Evolutionary conservation across 2,329 filamentous ascomycete genomes (phyloP).

Genomic region (Teratosphaeria gauchensis): DNA sequence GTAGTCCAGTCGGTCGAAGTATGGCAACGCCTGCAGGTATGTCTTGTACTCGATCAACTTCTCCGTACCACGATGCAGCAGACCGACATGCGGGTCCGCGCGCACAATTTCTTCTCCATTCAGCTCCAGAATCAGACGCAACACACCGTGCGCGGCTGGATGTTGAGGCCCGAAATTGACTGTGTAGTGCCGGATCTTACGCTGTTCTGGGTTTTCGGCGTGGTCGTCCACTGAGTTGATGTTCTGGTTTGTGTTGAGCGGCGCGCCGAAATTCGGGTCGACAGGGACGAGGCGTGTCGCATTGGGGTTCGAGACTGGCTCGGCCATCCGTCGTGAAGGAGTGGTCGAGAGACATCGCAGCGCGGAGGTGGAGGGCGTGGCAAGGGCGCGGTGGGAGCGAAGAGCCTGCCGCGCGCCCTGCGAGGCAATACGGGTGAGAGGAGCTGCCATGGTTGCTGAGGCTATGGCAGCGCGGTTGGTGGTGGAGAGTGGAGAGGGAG

Average conservation of each 20-base stretch:
- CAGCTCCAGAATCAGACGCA: slow-evolving; percentile 93
- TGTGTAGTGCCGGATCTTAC: slow-evolving; percentile 97
- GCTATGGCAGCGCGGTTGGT: slow-evolving; percentile 4
- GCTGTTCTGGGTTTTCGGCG: slow-evolving; percentile 44
- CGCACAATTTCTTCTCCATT: slow-evolving; percentile 97
- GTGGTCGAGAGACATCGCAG: slow-evolving; percentile 59
- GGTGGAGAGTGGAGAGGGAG: slow-evolving; percentile 5
- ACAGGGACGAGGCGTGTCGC: slow-evolving; percentile 56
- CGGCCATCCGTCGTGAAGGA: slow-evolving; percentile 52
- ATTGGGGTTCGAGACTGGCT: slow-evolving; percentile 32
- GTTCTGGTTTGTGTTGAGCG: slow-evolving; percentile 37
- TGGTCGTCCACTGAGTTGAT: slow-evolving; percentile 35
- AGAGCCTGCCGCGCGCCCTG: slow-evolving; percentile 54
- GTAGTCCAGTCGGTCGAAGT: slow-evolving; percentile 98
- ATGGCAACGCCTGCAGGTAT: slow-evolving; percentile 93
- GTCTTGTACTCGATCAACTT: slow-evolving; percentile 99
- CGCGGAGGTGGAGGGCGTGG: slow-evolving; percentile 23
- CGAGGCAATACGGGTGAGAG: slow-evolving; percentile 63
- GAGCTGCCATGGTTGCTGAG: slow-evolving; percentile 53
- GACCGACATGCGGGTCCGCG: slow-evolving; percentile 89
- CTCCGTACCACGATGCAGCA: slow-evolving; percentile 94
- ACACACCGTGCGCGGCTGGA: slow-evolving; percentile 93
- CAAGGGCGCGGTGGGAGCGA: slow-evolving; percentile 37
- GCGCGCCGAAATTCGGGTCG: slow-evolving; percentile 52
- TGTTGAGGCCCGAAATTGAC: slow-evolving; percentile 99